Evolutionary conservation across 1,284 basidiomycete genomes (phyloP), one percentile per base, ranked within the genome.

Genomic region (Coriolopsis trogii): DNA sequence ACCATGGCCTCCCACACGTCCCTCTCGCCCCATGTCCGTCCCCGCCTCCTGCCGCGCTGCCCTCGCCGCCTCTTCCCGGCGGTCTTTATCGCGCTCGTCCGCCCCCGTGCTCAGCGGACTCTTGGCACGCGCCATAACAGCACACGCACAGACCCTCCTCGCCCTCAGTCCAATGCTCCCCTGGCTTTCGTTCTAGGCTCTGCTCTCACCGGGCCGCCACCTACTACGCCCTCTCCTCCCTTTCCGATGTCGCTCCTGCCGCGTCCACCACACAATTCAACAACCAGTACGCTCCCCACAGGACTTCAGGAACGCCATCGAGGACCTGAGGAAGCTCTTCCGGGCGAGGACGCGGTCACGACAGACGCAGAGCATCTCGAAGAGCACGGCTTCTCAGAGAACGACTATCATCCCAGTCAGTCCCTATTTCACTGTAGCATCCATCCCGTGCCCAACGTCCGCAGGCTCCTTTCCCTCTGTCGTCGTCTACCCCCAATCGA

Each of bases 381-480:
- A 12, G 59, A 70, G 12, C 84, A 87, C 59, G 86, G 86, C 0
- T 78, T 77, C 54, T 85, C 83, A 2, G 69, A 73, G 42, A 79
- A 80, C 51, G 78, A 82, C 38, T 75, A 85, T 56, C 83, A 84
- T 63, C 76, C 77, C 40, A 77, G 84, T 82, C 56, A 34, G 68
- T 63, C 3, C 18, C 6, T 16, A 7, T 16, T 46, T 20, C 16
- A 5, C 6, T 4, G 31, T 15, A 34, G 7, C n/a, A n/a, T n/a
- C n/a, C n/a, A n/a, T n/a, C n/a, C n/a, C n/a, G n/a, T n/a, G n/a
- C n/a, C n/a, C n/a, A 13, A 13, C 33, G 33, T 34, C n/a, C 33
- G n/a, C 3, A 44, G 72, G 75, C 36, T 80, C 77, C 13, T 74
- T 81, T 3, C 87, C 89, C 55, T 77, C 82, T 3, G 83, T 88